These are phyloP conservation scores for Cordyceps tenuipes DNA, from an alignment of 2,329 filamentous ascomycete species.

Conservation along the genomic window DNA sequence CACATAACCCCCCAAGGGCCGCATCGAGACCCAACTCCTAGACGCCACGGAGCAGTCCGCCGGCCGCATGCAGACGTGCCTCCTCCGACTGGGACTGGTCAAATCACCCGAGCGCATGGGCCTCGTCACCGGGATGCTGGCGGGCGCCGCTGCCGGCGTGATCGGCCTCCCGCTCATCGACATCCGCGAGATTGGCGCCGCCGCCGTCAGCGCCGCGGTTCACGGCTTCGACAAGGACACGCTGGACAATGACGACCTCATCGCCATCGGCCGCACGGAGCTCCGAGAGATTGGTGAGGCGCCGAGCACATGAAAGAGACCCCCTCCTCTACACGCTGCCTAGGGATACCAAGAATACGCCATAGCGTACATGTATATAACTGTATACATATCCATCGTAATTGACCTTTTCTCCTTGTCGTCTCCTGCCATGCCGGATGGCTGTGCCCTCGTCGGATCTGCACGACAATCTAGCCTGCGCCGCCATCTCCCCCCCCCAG, in stretches of 20 bases:
- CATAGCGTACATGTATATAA: too few relatives aligned
- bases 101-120: constrained; percentile 12
- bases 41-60: constrained; percentile 30
- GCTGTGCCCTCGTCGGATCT: constrained; percentile 19
- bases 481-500: constrained; percentile 34
- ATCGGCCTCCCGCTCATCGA: constrained; percentile 6
- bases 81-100: constrained; percentile 37
- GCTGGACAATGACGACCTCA: constrained; percentile 6
- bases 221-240: constrained; percentile 10
- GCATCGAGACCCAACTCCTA: constrained; percentile 36
- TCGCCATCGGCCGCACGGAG: background rate
- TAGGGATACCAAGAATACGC: too few relatives aligned
- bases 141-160: background rate
- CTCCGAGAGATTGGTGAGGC: background rate
- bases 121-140: background rate
- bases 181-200: constrained; percentile 2
- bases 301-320: background rate
- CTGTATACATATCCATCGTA: too few relatives aligned
- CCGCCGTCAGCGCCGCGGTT: background rate
- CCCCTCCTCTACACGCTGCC: too few relatives aligned
- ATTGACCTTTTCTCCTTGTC: too few relatives aligned
- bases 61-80: constrained; percentile 28
- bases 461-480: constrained; percentile 34
- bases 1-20: constrained; percentile 32
- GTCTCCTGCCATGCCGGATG: too few relatives aligned